These are phyloP conservation scores for Terana coerulea DNA, from an alignment of 768 basidiomycete species.

Conservation along the genomic window DNA sequence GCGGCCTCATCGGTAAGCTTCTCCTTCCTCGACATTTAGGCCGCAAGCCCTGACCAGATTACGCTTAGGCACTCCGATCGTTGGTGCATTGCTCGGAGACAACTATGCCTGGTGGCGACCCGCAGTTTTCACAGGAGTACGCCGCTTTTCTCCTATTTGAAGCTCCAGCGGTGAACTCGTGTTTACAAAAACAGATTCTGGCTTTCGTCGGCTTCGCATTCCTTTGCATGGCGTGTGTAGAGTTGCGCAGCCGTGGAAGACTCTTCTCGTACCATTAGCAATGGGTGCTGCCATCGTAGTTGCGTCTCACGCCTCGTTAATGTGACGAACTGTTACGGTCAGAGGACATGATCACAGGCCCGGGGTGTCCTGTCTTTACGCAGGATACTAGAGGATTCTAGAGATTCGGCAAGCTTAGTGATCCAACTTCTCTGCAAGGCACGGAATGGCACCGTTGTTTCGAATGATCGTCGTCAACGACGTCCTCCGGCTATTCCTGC, in stretches of 20 bases:
- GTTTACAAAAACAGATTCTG: slow-evolving; percentile 10
- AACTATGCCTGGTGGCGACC: slow-evolving; percentile 29
- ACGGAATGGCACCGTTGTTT: too few species aligned
- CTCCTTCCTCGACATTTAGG: neutral
- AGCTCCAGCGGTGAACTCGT: neutral
- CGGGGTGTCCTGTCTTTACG: too few species aligned
- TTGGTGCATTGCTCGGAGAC: slow-evolving; percentile 42
- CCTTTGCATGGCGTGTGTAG: neutral
- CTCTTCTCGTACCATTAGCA: neutral
- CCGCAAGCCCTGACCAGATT: slow-evolving; percentile 11
- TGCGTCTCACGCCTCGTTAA: too few species aligned
- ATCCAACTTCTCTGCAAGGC: too few species aligned
- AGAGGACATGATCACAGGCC: too few species aligned
- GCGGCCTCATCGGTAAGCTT: slow-evolving; percentile 21
- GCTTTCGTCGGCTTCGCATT: slow-evolving; percentile 10
- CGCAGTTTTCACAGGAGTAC: slow-evolving; percentile 22
- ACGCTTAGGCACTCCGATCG: slow-evolving; percentile 49
- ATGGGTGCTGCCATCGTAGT: too few species aligned
- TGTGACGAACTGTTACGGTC: too few species aligned
- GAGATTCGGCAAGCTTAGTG: too few species aligned
- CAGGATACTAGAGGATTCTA: too few species aligned
- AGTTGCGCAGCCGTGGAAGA: neutral
- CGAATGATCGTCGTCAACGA: too few species aligned
- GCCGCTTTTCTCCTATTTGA: neutral
- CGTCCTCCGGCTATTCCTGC: too few species aligned